These are phyloP conservation scores for Cordyceps cicadae DNA, from an alignment of 2,329 filamentous ascomycete genomes.

Conservation along the genomic window DNA sequence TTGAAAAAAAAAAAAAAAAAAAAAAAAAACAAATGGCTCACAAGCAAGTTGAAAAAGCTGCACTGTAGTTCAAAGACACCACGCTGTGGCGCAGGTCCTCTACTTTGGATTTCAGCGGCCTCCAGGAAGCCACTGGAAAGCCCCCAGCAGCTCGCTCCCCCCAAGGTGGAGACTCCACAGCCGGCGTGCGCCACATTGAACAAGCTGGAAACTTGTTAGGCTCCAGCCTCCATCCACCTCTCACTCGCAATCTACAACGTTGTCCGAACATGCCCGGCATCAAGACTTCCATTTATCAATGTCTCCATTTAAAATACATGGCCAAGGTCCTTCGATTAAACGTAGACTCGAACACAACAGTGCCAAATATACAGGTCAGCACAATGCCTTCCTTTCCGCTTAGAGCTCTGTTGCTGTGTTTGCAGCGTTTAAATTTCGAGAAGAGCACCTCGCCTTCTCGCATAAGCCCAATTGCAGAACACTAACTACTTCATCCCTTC, in stretches of 20 bases:
- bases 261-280: neutral
- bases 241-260: neutral
- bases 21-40: too few relatives aligned
- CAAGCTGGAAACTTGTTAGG: neutral
- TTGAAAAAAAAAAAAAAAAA: too few relatives aligned
- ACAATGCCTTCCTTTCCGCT: neutral
- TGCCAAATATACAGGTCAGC: neutral
- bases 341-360: neutral
- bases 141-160: neutral
- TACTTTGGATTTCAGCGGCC: neutral
- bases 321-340: neutral
- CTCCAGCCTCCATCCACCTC: neutral
- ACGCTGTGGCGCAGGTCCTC: slow-evolving; percentile 1
- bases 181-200: neutral
- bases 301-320: neutral
- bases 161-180: neutral
- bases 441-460: neutral
- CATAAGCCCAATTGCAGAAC: neutral
- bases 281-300: neutral
- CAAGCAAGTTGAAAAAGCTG: too few relatives aligned
- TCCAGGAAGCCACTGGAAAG: neutral
- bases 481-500: neutral
- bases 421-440: neutral
- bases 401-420: neutral
- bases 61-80: neutral